phyloP scores from a whole-genome alignment of 2,329 filamentous ascomycete genomes.

The Chalaropsis thielavioides region DNA sequence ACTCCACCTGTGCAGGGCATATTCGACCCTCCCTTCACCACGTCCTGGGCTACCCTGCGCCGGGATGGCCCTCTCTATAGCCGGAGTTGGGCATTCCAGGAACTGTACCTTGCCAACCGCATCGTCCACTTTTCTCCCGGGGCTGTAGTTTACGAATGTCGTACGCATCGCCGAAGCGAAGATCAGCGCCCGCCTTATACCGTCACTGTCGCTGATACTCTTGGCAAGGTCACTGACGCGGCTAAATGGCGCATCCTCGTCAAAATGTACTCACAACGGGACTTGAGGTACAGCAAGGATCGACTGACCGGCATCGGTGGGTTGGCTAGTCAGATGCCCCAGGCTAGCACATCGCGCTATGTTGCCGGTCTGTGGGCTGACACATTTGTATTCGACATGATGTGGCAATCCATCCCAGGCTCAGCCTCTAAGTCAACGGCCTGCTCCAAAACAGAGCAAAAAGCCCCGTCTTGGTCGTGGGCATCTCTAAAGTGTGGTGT shows the following conservation, averaged over 20 bases:
- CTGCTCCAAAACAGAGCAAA: slow-evolving; percentile 11
- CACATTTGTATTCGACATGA: slow-evolving; percentile 16
- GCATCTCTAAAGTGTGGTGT: slow-evolving; percentile 15
- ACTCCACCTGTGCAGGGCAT: slow-evolving; percentile 13
- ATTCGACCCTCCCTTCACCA: slow-evolving; percentile 17
- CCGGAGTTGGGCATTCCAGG: slow-evolving; percentile 19
- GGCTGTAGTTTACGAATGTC: slow-evolving; percentile 21
- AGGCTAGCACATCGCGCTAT: slow-evolving; percentile 21
- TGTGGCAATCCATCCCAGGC: slow-evolving; percentile 17
- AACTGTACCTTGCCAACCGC: slow-evolving; percentile 10
- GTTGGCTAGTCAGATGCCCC: slow-evolving; percentile 21
- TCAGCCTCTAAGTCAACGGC: slow-evolving; percentile 12
- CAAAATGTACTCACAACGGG: slow-evolving; percentile 22
- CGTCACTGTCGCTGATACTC: slow-evolving; percentile 19
- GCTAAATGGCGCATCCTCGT: slow-evolving; percentile 23
- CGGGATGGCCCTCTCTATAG: slow-evolving; percentile 19
- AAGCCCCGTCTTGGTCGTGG: slow-evolving; percentile 17
- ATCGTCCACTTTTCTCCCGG: slow-evolving; percentile 13
- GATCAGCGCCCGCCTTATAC: slow-evolving; percentile 19
- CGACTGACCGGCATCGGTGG: slow-evolving; percentile 24
- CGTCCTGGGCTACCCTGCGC: slow-evolving; percentile 16
- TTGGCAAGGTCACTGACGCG: slow-evolving; percentile 14
- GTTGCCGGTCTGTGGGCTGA: slow-evolving; percentile 23
- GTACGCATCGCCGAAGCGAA: slow-evolving; percentile 20
- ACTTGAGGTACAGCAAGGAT: slow-evolving; percentile 20